Evolutionary conservation across 2,329 filamentous ascomycete species (phyloP).

Genomic region (Xylaria sp.): DNA sequence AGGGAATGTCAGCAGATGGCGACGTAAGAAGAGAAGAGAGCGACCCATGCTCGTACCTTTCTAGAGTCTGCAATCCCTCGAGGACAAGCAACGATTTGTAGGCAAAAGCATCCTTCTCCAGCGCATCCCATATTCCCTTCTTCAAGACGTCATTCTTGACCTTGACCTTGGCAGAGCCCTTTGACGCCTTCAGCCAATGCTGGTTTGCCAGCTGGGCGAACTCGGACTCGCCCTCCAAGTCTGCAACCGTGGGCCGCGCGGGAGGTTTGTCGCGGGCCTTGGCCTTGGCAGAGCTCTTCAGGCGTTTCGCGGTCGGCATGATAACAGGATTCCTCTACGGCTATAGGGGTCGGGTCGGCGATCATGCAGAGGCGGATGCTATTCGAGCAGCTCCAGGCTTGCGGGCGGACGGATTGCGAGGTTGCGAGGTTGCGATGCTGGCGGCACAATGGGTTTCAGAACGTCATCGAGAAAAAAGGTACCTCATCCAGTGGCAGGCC

Average conservation of each 20-base stretch:
- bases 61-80: slow-evolving; percentile 88
- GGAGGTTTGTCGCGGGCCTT: slow-evolving; percentile 49
- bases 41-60: slow-evolving; percentile 51
- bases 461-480: too few species aligned
- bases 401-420: slow-evolving; percentile 5
- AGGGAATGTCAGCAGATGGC: background rate
- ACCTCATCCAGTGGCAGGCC: too few species aligned
- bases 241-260: slow-evolving; percentile 68
- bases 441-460: slow-evolving; percentile 16
- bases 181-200: slow-evolving; percentile 77
- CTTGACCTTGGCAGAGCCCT: slow-evolving; percentile 67
- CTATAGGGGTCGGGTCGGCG: slow-evolving; percentile 23
- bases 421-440: slow-evolving; percentile 6
- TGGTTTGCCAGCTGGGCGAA: slow-evolving; percentile 81
- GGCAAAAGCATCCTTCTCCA: slow-evolving; percentile 81
- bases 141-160: slow-evolving; percentile 87
- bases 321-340: slow-evolving; percentile 27
- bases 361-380: background rate
- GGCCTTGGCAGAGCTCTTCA: slow-evolving; percentile 56
- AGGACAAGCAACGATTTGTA: slow-evolving; percentile 79
- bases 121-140: slow-evolving; percentile 82
- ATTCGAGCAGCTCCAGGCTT: slow-evolving; percentile 21
- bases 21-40: background rate
- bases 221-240: slow-evolving; percentile 71
- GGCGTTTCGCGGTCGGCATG: slow-evolving; percentile 66